Evolutionary conservation across 192 early-diverging fungal species (phyloP).

Genomic region (Pilobolus umbonatus): DNA sequence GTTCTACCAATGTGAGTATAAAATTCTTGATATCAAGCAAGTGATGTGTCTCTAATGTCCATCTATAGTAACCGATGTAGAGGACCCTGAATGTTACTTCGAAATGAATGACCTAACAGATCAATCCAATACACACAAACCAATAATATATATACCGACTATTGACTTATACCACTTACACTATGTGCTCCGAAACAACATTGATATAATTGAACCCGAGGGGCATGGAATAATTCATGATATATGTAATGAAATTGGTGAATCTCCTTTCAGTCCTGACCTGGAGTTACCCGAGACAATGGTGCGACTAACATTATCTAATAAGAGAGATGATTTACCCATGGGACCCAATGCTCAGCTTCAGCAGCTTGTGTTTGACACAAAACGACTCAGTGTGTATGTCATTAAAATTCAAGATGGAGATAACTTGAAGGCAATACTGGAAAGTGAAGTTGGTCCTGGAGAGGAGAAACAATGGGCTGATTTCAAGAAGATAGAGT

Average conservation of each 20-base stretch:
- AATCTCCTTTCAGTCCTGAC: slow-evolving; percentile 37
- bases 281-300: slow-evolving; percentile 42
- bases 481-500: slow-evolving; percentile 39
- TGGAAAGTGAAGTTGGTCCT: slow-evolving; percentile 65
- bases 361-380: slow-evolving; percentile 74
- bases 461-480: slow-evolving; percentile 70
- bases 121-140: slow-evolving; percentile 72
- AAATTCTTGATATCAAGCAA: too few species aligned
- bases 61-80: slow-evolving; percentile 68
- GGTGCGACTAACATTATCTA: slow-evolving; percentile 62
- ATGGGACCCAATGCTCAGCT: slow-evolving; percentile 38
- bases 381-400: slow-evolving; percentile 80
- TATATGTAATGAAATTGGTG: slow-evolving; percentile 67
- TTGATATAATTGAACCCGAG: slow-evolving; percentile 69
- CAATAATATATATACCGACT: slow-evolving; percentile 86
- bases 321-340: slow-evolving; percentile 59
- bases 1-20: too few species aligned
- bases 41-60: neutral
- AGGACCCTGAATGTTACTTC: slow-evolving; percentile 83
- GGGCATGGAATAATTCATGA: slow-evolving; percentile 62
- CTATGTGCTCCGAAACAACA: slow-evolving; percentile 69
- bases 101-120: slow-evolving; percentile 88
- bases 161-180: slow-evolving; percentile 92
- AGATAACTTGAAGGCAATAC: slow-evolving; percentile 75
- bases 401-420: slow-evolving; percentile 83